Evolutionary conservation across 2,329 filamentous ascomycete species (phyloP).

Genomic region (Scytalidium sp.): DNA sequence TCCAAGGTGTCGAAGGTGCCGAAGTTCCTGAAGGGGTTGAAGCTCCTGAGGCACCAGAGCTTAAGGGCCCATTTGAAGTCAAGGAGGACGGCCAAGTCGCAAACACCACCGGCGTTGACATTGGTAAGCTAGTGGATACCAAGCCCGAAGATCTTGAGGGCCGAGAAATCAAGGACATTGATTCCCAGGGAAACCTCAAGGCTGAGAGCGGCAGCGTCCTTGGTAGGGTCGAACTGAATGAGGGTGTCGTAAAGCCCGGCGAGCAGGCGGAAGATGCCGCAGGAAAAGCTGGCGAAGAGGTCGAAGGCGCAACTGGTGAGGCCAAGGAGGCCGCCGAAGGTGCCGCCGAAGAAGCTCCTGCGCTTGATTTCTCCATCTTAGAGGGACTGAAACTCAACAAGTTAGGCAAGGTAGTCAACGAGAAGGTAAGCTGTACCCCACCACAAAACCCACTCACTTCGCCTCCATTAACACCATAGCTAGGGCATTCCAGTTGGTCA

Average conservation of each 20-base stretch:
- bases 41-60: constrained; percentile 34
- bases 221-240: constrained; percentile 38
- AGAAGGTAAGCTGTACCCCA: constrained; percentile 25
- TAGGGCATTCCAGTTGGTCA: constrained; percentile 53
- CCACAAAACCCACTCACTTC: too few relatives aligned
- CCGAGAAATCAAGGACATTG: constrained; percentile 63
- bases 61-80: constrained; percentile 42
- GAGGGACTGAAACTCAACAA: constrained; percentile 55
- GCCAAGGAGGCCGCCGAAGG: constrained; percentile 20
- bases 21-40: constrained; percentile 16
- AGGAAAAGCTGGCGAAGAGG: constrained; percentile 6
- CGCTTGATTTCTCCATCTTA: constrained; percentile 33
- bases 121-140: constrained; percentile 44
- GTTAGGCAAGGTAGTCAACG: constrained; percentile 50
- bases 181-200: constrained; percentile 53
- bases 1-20: neutral
- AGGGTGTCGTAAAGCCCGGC: constrained; percentile 29
- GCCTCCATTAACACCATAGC: neutral
- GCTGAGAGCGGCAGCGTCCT: constrained; percentile 56
- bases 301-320: constrained; percentile 7
- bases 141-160: constrained; percentile 45
- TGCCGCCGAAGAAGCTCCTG: constrained; percentile 16
- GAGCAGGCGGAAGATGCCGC: constrained; percentile 29
- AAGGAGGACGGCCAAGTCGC: constrained; percentile 55
- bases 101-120: constrained; percentile 49